Base-by-base conservation (phyloP, 2,329 filamentous ascomycete species). In the Metarhizium sp. region DNA sequence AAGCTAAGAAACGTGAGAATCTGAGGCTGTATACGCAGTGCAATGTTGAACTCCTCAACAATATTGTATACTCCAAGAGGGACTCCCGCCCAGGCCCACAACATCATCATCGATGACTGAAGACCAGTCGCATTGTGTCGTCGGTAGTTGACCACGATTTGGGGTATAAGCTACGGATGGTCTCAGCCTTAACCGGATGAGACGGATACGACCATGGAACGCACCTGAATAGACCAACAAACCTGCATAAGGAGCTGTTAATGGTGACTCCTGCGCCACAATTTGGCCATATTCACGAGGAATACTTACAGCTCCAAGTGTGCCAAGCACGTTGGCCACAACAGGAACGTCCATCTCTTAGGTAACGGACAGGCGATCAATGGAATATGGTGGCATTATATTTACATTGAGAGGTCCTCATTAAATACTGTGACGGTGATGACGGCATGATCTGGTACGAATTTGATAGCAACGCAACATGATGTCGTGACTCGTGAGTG, bases 51-150 rank as follows among this genome's bases (percentile, higher is more conserved):
- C 11, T 65, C 63, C 53, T 69, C 64, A 29, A 72, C 70, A 40
- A 75, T 72, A 57, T 75, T 76, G 61, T 75, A 76, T 5, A 74
- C 73, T 2, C 85, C 86, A 0, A 88, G 72, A 0, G 85, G 85
- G 0, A 88, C 80, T 0, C 85, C 85, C 1, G 85, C 85, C 71
- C 76, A 80, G 0, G 83, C 82, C 78, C 85, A 88, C 2, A 87
- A 74, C 65, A 88, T 78, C 84, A 88, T 88, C 85, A 88, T 87
- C 0, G 81, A 81, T 0, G 81, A 77, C 51, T 87, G 84, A 0
- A 88, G 73, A 0, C 85, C 85, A 0, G 74, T 78, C 1, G 84
- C 84, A 71, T 86, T 76, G 65, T 87, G 84, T 1, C 85, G 75
- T 4, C 79, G 77, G 62, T 85, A 82, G 62, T 89, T 89, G 62